Evolutionary conservation across 768 basidiomycete species (phyloP).

Genomic region (Thelephora ganbajun): DNA sequence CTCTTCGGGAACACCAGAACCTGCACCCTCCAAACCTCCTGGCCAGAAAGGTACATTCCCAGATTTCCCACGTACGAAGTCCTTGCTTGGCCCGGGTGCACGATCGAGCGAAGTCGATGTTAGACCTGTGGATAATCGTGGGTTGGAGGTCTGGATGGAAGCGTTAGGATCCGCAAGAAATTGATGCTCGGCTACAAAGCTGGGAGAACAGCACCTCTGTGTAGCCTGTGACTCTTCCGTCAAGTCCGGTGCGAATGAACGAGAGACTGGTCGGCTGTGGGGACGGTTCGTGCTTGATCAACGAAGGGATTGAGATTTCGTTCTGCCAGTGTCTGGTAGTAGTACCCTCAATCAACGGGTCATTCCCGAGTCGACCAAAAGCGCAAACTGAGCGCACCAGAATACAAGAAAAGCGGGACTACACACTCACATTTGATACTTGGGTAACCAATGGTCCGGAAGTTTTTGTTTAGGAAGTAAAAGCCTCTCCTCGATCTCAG

Average conservation of each 20-base stretch:
- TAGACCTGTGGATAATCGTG: constrained; percentile 48
- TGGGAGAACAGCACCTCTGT: constrained; percentile 39
- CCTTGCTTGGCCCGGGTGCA: constrained; percentile 63
- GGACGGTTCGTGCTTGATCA: constrained; percentile 53
- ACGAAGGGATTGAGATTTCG: constrained; percentile 41
- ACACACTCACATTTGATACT: constrained; percentile 69
- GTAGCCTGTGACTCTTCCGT: constrained; percentile 72
- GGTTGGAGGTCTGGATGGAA: constrained; percentile 35
- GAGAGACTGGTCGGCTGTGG: constrained; percentile 61
- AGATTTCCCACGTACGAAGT: constrained; percentile 89
- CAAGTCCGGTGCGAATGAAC: constrained; percentile 66
- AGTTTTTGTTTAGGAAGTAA: constrained; percentile 54
- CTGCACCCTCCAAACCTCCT: constrained; percentile 69
- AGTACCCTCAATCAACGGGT: background rate
- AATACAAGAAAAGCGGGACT: background rate
- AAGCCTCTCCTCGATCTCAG: constrained; percentile 61
- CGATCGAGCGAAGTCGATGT: constrained; percentile 80
- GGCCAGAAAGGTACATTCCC: constrained; percentile 90
- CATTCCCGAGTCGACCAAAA: too few species aligned
- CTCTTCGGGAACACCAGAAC: constrained; percentile 11
- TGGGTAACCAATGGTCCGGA: constrained; percentile 59
- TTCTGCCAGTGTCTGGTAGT: constrained; percentile 57
- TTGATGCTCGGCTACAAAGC: background rate
- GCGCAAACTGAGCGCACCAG: background rate
- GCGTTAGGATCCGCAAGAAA: background rate